Evolutionary conservation across 2,329 filamentous ascomycete genomes (phyloP).

Genomic region (Raffaelea ambrosiae): DNA sequence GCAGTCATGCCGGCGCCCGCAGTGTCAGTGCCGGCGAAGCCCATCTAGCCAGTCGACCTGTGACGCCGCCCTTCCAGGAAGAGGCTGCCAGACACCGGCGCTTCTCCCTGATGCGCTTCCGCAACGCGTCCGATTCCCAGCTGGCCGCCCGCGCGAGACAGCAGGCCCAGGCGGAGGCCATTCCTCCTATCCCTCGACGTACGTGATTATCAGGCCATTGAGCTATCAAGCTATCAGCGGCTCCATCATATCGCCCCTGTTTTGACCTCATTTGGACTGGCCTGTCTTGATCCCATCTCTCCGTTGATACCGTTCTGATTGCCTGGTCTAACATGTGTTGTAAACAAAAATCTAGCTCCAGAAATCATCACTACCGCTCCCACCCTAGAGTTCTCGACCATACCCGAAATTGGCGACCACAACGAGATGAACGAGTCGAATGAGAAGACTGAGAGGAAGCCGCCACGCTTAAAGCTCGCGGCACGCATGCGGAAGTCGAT

Average conservation of each 20-base stretch:
- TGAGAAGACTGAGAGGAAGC: too few relatives aligned
- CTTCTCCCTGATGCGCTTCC: constrained; percentile 70
- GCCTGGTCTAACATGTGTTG: too few relatives aligned
- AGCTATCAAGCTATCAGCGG: not conserved
- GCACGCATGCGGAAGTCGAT: constrained; percentile 44
- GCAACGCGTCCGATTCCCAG: constrained; percentile 90
- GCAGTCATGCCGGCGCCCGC: constrained; percentile 11
- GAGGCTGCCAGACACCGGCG: constrained; percentile 49
- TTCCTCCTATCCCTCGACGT: constrained; percentile 52
- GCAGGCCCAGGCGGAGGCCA: constrained; percentile 44
- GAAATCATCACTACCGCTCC: constrained; percentile 89
- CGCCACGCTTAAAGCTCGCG: constrained; percentile 45
- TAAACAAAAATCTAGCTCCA: constrained; percentile 37
- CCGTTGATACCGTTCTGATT: too few relatives aligned
- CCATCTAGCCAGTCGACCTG: constrained; percentile 25
- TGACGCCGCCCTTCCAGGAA: constrained; percentile 44
- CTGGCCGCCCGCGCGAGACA: constrained; percentile 67
- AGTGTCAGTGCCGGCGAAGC: constrained; percentile 9
- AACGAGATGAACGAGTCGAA: too few relatives aligned
- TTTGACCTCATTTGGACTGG: not conserved
- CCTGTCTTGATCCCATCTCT: too few relatives aligned
- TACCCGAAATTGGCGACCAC: constrained; percentile 14
- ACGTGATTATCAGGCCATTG: constrained; percentile 21
- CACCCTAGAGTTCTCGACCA: constrained; percentile 51
- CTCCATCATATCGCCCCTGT: not conserved